Percentiles rank a stretch among this genome's conserved stretches.
Conservation (phyloP, 768 basidiomycete genomes). For the Kwoniella pini region DNA sequence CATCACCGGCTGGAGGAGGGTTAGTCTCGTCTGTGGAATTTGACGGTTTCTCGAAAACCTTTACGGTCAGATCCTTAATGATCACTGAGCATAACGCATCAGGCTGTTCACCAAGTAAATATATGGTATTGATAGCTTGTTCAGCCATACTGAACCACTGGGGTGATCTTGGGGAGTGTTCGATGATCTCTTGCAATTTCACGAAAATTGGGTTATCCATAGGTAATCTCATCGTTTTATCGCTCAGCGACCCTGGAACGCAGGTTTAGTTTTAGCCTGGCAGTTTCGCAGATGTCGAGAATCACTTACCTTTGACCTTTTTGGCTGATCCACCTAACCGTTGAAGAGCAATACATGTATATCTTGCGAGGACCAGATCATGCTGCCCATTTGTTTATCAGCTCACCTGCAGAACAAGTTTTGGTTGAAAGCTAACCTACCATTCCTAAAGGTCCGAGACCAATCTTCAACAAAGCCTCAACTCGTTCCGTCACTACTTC, state of each 20-base stretch:
- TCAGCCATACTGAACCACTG: constrained; percentile 98
- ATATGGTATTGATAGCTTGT: constrained; percentile 94
- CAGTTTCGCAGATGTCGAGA: not conserved
- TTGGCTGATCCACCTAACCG: constrained; percentile 91
- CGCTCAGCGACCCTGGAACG: constrained; percentile 72
- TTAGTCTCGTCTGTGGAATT: too few species aligned
- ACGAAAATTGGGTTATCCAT: constrained; percentile 86
- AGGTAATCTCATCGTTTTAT: constrained; percentile 79
- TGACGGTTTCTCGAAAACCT: constrained; percentile 64
- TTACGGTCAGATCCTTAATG: constrained; percentile 74
- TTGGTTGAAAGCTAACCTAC: constrained; percentile 56
- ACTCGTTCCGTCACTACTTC: constrained; percentile 78
- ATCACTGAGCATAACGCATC: constrained; percentile 77
- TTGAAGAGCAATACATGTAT: constrained; percentile 90
- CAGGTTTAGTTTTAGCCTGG: not conserved
- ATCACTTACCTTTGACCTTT: constrained; percentile 81
- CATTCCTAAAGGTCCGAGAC: constrained; percentile 79
- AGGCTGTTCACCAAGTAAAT: constrained; percentile 89
- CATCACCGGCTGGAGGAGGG: not conserved
- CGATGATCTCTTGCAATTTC: constrained; percentile 76
- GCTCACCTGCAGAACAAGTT: too few species aligned
- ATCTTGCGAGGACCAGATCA: constrained; percentile 85
- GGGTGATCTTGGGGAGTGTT: constrained; percentile 74
- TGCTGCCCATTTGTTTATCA: constrained; percentile 60
- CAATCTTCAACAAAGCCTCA: constrained; percentile 80